Base-by-base conservation (phyloP, 306 rosid genomes). In the Amphicarpaea edgeworthii region DNA sequence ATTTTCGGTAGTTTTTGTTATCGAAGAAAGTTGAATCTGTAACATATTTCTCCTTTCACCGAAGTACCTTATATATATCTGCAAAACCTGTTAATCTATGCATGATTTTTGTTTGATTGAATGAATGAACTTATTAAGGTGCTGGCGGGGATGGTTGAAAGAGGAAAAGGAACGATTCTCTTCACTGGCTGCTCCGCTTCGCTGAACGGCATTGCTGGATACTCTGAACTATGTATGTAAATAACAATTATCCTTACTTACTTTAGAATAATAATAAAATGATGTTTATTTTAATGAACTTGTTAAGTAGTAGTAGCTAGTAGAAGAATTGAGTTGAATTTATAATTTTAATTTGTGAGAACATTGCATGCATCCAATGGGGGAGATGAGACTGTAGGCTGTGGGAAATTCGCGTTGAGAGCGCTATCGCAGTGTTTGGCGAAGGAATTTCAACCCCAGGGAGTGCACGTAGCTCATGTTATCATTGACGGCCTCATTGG, bases 391-490 rank as follows among this genome's bases (percentile, higher is more conserved):
- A 65, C 84, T n/a, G n/a, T n/a, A 95, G 99, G 99, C 70, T 92
- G 99, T 76, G 99, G 99, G 64, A 95, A 95, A 82, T 95, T 95
- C 64, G 99, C 99, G 0, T 78, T 92, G 75, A 90, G 99, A 72
- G 99, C 88, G 11, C 83, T 95, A 1, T 88, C 99, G 17, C 99
- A 90, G 65, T 95, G 99, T 21, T 30, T 95, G 74, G 94, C 99
- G 0, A 92, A 79, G 77, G 99, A 95, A 86, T 91, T 92, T 70
- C 99, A 95, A 42, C 88, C 93, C 1, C 82, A 78, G 12, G 99
- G 99, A 40, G 89, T 95, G 79, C 99, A 95, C 88, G 83, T 95
- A 20, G 97, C 97, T 1, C 99, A 95, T 77, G 86, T 95, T n/a
- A 88, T 95, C 77, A 87, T 95, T n/a, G 91, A 89, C 34, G 99